These are phyloP conservation scores for Starmerella sp. DNA, from an alignment of 805 yeast genomes.

Conservation along the genomic window DNA sequence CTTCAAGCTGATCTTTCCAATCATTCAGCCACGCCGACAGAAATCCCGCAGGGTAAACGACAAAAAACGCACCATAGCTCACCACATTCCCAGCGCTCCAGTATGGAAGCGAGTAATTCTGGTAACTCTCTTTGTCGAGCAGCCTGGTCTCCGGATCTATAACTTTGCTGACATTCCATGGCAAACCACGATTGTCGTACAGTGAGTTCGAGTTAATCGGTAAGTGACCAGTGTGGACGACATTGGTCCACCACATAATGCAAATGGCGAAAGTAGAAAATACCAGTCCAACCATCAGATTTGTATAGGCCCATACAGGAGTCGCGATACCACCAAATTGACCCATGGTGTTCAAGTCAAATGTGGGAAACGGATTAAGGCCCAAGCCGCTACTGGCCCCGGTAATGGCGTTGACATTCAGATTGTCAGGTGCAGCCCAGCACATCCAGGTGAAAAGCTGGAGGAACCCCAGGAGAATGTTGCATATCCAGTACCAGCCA, in stretches of 20 bases:
- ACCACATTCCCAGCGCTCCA: slow-evolving; percentile 52
- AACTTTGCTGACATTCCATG: slow-evolving; percentile 39
- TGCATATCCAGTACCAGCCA: slow-evolving; percentile 56
- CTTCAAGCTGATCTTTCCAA: slow-evolving; percentile 5
- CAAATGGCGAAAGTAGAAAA: slow-evolving; percentile 27
- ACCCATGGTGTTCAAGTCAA: neutral
- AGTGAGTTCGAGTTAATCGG: slow-evolving; percentile 40
- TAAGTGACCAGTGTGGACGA: slow-evolving; percentile 40
- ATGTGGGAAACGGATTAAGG: neutral
- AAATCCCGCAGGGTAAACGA: slow-evolving; percentile 45
- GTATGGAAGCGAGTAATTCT: slow-evolving; percentile 56
- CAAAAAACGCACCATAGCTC: slow-evolving; percentile 46
- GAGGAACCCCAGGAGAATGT: slow-evolving; percentile 48
- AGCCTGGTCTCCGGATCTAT: slow-evolving; percentile 33
- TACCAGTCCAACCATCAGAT: slow-evolving; percentile 7
- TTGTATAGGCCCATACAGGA: neutral
- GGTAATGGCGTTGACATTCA: slow-evolving; percentile 47
- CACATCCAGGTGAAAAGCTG: slow-evolving; percentile 51
- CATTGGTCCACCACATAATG: slow-evolving; percentile 36
- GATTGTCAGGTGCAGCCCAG: slow-evolving; percentile 45
- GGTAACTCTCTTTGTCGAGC: slow-evolving; percentile 38
- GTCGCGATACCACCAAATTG: neutral
- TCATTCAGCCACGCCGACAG: slow-evolving; percentile 29
- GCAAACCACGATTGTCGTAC: slow-evolving; percentile 41
- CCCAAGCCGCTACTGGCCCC: slow-evolving; percentile 41